Evolutionary conservation across 2,329 filamentous ascomycete species (phyloP), one percentile per base, ranked within the genome.

Genomic region (Penicillium sclerotigenum): DNA sequence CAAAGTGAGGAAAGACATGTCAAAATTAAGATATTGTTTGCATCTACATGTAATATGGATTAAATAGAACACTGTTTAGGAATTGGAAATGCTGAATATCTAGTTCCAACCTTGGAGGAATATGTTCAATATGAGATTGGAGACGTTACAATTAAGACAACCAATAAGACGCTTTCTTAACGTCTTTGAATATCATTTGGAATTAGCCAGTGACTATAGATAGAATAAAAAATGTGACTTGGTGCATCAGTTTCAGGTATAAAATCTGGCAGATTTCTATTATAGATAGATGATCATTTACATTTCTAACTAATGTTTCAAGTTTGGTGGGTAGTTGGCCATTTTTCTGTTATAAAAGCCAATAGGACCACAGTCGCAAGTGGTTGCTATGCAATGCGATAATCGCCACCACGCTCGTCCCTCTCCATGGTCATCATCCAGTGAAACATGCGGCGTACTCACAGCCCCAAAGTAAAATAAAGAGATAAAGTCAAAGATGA

Each of bases 401-500:
- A 38, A 48, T 34, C 16, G 29, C 40, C 43, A 28, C 37, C 51
- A 28, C 51, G 24, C 42, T 54, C 43, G 36, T 46, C 34, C 18
- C 34, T 52, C 50, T 47, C 37, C 43, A 45, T 20, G 47, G 34
- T 47, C 29, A 58, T 47, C 46, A 50, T 55, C 38, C 52, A 53
- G 37, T 41, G 31, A 46, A 56, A 47, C 36, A 53, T 47, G 49
- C 49, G 18, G 49, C 52, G n/a, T 55, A 45, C 47, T 47, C 47
- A 54, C 52, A 58, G 43, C 47, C 53, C 47, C 42, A 55, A 42
- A 52, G 24, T 40, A 36, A 53, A 48, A 54, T 52, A 54, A 53
- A 61, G 43, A 61, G 54, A 57, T 52, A 63, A 56, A 54, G 52
- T 57, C 42, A 58, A 57, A 63, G 54, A 48, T 57, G 55, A 54